Evolutionary conservation across 805 yeast species (phyloP), one percentile per base, ranked within the genome.

Genomic region (Cyberlindnera nakhonratchasimensis): DNA sequence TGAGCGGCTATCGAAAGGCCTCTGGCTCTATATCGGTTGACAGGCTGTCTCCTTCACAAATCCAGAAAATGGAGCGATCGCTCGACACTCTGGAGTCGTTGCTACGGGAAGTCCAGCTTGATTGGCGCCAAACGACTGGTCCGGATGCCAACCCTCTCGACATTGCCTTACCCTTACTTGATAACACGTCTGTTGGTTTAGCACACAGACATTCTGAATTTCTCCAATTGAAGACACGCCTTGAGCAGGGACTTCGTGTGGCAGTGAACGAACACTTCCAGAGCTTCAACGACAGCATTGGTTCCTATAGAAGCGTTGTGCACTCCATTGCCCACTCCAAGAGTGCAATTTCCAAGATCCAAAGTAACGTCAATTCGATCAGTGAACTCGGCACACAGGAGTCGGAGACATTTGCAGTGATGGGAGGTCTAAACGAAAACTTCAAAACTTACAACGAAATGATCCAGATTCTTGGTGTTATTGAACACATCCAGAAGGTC

Each of bases 181-280:
- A 91, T 62, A 82, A 81, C 53, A 80, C 95, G 2, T 85, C 96
- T 1, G 93, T 89, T n/a, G 98, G 98, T 0, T 65, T 86, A 54
- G 95, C 96, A 1, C 82, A 81, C 54, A 77, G 82, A 46, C 71
- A 72, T 44, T 71, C 71, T 2, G 89, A 86, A 47, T 91, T 91
- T 52, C 67, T 72, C 32, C 72, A 74, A 36, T 62, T 88, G 34
- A 78, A 82, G 47, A 66, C 67, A 19, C 67, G 75, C 40, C 74
- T 90, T 11, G 75, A 80, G 13, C 58, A 58, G 14, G 75, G 80
- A 20, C 67, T 91, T 39, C 75, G 82, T 45, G 65, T 63, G 19
- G 86, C 90, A 2, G 96, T 90, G 22, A 83, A 82, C 50, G 85
- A 81, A 40, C 85, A 88, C 58, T 82, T 81, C 59, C 90, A 86